Conservation (phyloP, 208 protist species). For the Acanthamoeba lugdunensis region DNA sequence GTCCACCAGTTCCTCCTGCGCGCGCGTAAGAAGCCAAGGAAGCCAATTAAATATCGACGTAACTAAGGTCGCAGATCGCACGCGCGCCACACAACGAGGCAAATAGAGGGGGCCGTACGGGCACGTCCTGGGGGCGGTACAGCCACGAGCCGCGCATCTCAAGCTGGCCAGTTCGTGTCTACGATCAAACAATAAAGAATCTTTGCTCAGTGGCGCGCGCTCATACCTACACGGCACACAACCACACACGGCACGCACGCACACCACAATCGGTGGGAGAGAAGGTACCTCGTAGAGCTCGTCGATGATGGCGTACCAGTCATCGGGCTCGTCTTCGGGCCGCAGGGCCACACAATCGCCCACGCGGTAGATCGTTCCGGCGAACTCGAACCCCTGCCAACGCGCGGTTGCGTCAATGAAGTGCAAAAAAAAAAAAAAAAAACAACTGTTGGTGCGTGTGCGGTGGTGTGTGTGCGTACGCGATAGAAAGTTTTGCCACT, state of each 20-base stretch:
- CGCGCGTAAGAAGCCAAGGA: neutral
- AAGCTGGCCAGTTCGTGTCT: neutral
- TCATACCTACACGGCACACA: too few species aligned
- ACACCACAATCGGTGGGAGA: neutral
- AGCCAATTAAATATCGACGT: neutral
- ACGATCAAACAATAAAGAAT: neutral
- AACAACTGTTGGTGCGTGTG: too few species aligned
- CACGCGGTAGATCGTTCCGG: neutral
- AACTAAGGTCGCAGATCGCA: neutral
- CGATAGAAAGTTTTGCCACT: neutral
- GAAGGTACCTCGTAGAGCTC: conserved; percentile 38
- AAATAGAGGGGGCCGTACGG: neutral
- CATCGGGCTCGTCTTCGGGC: neutral
- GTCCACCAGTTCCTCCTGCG: neutral
- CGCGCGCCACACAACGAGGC: neutral
- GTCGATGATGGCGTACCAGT: conserved; percentile 17
- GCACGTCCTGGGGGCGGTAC: neutral
- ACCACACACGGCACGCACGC: too few species aligned
- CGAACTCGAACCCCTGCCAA: neutral
- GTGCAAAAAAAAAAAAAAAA: too few species aligned
- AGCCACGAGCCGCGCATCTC: neutral
- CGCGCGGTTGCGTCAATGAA: too few species aligned
- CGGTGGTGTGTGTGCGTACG: too few species aligned
- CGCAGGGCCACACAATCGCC: conserved; percentile 8
- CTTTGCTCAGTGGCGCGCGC: neutral